Percentiles rank a stretch among this genome's conserved stretches.
These are phyloP conservation scores for Trametes versicolor DNA, from an alignment of 1,284 basidiomycete species.

Conservation along the genomic window DNA sequence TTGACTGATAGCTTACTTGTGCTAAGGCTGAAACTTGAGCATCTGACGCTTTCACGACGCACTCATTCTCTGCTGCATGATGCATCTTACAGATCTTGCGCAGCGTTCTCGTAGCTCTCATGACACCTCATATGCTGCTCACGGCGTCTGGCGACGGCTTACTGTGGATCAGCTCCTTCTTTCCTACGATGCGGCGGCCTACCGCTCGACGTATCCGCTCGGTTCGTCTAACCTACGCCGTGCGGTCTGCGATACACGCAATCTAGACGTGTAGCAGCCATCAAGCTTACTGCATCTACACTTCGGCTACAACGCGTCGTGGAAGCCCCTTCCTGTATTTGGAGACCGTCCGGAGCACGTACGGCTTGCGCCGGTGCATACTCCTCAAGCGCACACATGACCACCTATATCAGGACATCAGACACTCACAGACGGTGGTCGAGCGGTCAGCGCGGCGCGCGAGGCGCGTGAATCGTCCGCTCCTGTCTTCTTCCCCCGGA, in stretches of 20 bases:
- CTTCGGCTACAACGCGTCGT: constrained; percentile 16
- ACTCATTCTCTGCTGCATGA: too few species aligned
- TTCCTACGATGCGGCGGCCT: background rate
- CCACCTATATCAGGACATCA: constrained; percentile 29
- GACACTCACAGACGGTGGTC: constrained; percentile 19
- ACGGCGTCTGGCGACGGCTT: too few species aligned
- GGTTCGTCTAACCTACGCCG: background rate
- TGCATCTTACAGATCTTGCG: too few species aligned
- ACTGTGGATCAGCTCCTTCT: background rate
- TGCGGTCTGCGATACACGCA: background rate
- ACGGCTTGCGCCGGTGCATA: constrained; percentile 18
- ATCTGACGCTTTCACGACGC: too few species aligned
- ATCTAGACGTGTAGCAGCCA: background rate
- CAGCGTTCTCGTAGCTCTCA: too few species aligned
- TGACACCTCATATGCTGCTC: too few species aligned
- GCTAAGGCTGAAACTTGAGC: too few species aligned
- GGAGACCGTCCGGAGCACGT: constrained; percentile 3
- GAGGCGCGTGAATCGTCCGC: constrained; percentile 8
- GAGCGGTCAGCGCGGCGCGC: constrained; percentile 5
- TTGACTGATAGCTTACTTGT: too few species aligned
- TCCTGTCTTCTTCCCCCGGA: constrained; percentile 9
- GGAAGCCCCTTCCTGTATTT: constrained; percentile 11
- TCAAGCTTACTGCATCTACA: background rate
- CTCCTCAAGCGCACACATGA: constrained; percentile 29
- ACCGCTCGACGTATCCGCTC: background rate